Base-by-base conservation (phyloP, 257 asterid species). In the Fraxinus anomala region DNA sequence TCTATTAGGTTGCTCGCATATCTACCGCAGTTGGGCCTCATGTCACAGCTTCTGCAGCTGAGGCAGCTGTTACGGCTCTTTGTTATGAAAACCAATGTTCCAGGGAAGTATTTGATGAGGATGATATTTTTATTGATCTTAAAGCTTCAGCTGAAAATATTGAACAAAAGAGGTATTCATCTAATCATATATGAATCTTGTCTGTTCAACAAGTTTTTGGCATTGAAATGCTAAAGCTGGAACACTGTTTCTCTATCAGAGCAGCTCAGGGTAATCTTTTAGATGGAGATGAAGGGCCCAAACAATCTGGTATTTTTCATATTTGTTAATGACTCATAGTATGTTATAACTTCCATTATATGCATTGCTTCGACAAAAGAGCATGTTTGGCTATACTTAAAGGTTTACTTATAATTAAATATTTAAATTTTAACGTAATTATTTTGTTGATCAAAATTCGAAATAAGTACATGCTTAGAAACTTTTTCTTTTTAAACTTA, bases 31-130 rank as follows among this genome's bases (percentile, higher is more conserved):
- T 95, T 86, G 98, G 94, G n/a, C 96, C 94, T 54, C 89, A 85
- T 54, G 85, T 91, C 77, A 79, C 94, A 70, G 92, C 94, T 74
- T 89, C 89, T 73, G 99, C 97, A 61, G 93, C 96, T 75, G 98
- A 93, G 82, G 99, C 99, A 80, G 97, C 97, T 70, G 88, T 93
- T 77, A 81, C 93, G 12, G 94, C 94, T 31, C 99, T 95, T 85
- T 95, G 98, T 87, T 88, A 84, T 61, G 99, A 95, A 82, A 95
- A 91, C 77, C 91, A 91, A 68, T 95, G 99, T 87, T 82, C 97
- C 10, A 90, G 89, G 86, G 96, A 89, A 75, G 77, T 95, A 73
- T 89, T 95, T 79, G 93, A 91, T 28, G 96, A 87, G 7, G 89
- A 84, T 75, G 90, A 87, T 69, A 81, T 61, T 73, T 16, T 24